Percentiles rank a stretch among this genome's conserved stretches.
Conservation (phyloP, 2,329 filamentous ascomycete genomes). For the Neonectria ditissima region DNA sequence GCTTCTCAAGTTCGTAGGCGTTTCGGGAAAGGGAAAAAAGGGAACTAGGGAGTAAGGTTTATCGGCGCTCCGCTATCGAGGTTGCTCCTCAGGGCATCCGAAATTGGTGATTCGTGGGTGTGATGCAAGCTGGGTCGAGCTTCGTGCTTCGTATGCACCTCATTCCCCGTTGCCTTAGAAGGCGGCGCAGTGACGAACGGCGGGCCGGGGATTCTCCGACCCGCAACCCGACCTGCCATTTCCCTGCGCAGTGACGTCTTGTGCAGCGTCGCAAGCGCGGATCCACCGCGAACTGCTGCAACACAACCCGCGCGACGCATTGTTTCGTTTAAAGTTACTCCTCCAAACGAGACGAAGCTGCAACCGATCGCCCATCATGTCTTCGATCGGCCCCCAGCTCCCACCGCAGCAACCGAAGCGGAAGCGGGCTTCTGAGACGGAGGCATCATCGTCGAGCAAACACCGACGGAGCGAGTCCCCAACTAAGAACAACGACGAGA, state of each 20-base stretch:
- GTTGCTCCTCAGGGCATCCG: conserved; percentile 3
- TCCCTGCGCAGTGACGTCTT: conserved; percentile 43
- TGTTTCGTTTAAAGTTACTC: conserved; percentile 18
- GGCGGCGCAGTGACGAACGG: conserved; percentile 33
- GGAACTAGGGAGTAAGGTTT: background rate
- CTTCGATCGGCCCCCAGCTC: conserved; percentile 76
- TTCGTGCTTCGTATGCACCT: conserved; percentile 42
- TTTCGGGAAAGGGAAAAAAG: conserved; percentile 3
- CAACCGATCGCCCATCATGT: conserved; percentile 59
- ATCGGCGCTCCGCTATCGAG: conserved; percentile 3
- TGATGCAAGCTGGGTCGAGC: conserved; percentile 41
- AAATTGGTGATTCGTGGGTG: conserved; percentile 28
- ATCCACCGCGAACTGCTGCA: conserved; percentile 24
- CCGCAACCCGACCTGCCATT: conserved; percentile 9
- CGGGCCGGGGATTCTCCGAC: conserved; percentile 46
- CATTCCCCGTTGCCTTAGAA: conserved; percentile 31
- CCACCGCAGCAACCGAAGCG: conserved; percentile 75
- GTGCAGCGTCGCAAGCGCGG: conserved; percentile 27
- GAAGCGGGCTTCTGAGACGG: conserved; percentile 62
- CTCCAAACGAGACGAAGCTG: conserved; percentile 12
- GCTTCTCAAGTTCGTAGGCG: background rate
- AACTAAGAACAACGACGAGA: conserved; percentile 60
- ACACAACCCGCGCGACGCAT: conserved; percentile 19
- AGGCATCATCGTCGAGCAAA: conserved; percentile 57
- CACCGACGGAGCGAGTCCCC: conserved; percentile 46